phyloP scores from a whole-genome alignment of 2,329 filamentous ascomycete species.

The Aureobasidium sp. region DNA sequence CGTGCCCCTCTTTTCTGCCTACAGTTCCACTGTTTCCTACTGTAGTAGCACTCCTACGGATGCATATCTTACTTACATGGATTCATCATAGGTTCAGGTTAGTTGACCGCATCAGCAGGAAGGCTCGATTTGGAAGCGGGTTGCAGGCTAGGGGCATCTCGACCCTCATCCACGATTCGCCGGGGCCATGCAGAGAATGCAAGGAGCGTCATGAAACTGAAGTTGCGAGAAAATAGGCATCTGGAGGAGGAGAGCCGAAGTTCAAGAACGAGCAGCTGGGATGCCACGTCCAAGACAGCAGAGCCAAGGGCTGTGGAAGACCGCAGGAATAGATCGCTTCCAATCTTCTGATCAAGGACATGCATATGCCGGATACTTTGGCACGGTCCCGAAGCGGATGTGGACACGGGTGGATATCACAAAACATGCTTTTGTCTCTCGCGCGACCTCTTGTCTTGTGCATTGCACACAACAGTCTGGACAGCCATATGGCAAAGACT shows the following conservation, averaged over 20 bases:
- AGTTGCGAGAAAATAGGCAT: not conserved
- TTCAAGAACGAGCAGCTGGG: not conserved
- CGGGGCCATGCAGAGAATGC: not conserved
- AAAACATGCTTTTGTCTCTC: not conserved
- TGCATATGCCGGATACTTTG: not conserved
- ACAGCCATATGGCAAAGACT: not conserved
- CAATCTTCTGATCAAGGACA: not conserved
- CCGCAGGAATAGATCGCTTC: not conserved
- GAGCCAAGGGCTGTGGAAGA: not conserved
- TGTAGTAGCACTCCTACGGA: slow-evolving; percentile 1
- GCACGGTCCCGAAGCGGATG: not conserved
- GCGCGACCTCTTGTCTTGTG: not conserved
- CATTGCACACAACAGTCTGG: not conserved
- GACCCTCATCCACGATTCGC: not conserved
- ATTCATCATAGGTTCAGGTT: slow-evolving; percentile 1
- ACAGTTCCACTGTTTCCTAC: not conserved
- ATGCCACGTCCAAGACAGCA: not conserved
- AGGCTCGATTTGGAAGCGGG: slow-evolving; percentile 7
- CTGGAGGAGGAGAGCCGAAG: slow-evolving; percentile 13
- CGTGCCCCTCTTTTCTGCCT: slow-evolving; percentile 8
- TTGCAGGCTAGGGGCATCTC: not conserved
- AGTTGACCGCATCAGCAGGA: not conserved
- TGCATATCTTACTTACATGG: slow-evolving; percentile 5
- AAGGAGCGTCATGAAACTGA: slow-evolving; percentile 11
- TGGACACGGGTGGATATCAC: slow-evolving; percentile 3